Conservation (phyloP, 306 rosid genomes). For the Urtica urens region DNA sequence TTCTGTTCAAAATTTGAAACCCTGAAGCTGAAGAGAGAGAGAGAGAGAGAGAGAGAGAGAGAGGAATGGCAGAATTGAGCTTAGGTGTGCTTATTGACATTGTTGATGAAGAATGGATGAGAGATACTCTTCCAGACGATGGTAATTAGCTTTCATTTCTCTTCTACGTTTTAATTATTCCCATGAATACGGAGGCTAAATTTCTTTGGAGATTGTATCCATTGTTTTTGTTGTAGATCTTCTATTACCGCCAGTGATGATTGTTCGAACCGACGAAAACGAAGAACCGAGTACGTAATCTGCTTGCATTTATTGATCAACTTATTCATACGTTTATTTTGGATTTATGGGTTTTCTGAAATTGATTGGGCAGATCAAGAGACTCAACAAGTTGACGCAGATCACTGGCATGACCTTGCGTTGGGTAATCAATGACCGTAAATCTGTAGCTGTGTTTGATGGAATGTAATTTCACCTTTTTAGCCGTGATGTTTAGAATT, state of each 20-base stretch:
- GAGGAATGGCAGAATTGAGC: slow-evolving; percentile 54
- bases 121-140: slow-evolving; percentile 76
- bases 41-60: too few relatives aligned
- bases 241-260: slow-evolving; percentile 59
- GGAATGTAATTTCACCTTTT: too few relatives aligned
- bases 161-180: slow-evolving; percentile 4
- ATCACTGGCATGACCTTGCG: slow-evolving; percentile 45
- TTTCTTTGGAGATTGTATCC: too few relatives aligned
- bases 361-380: slow-evolving; percentile 35
- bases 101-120: slow-evolving; percentile 90
- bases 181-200: neutral
- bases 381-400: slow-evolving; percentile 32
- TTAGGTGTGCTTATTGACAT: slow-evolving; percentile 56
- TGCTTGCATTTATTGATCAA: neutral
- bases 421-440: slow-evolving; percentile 22
- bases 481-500: too few relatives aligned
- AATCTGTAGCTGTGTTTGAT: too few relatives aligned
- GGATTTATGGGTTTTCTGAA: neutral
- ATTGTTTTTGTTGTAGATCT: slow-evolving; percentile 49
- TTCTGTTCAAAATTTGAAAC: too few relatives aligned
- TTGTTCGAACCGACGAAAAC: slow-evolving; percentile 58
- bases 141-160: slow-evolving; percentile 22
- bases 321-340: neutral
- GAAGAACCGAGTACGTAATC: slow-evolving; percentile 63
- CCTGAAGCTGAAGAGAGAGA: too few relatives aligned